phyloP scores from a whole-genome alignment of 23 red algal genomes.

The Gracilariopsis chorda region DNA sequence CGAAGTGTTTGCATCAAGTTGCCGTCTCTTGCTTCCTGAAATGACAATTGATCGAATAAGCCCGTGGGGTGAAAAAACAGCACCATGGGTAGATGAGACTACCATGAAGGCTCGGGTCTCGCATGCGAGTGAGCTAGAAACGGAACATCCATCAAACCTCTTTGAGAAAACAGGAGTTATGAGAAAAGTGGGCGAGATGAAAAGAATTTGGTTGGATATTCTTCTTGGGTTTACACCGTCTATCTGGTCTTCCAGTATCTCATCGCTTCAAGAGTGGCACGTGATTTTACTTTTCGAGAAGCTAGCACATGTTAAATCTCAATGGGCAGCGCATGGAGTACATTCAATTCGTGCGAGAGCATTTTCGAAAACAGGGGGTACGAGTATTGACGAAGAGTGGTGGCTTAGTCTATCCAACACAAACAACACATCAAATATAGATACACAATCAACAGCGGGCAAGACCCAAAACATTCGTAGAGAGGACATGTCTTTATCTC shows the following conservation, averaged over 20 bases:
- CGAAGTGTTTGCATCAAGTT: background rate
- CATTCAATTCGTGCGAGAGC: no score
- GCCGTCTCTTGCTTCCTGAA: conserved; percentile 18
- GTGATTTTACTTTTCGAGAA: background rate
- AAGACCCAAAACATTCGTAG: background rate
- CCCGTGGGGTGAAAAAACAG: conserved; percentile 28
- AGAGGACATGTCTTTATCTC: conserved; percentile 5
- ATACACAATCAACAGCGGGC: background rate
- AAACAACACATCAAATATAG: background rate
- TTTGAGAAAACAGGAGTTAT: conserved; percentile 14
- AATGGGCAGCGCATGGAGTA: background rate
- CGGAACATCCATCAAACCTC: background rate
- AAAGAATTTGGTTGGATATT: conserved; percentile 12
- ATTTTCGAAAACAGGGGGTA: no score
- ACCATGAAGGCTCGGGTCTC: conserved; percentile 45
- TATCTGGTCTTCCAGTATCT: conserved; percentile 24
- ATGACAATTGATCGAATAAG: conserved; percentile 20
- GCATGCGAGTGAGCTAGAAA: conserved; percentile 15
- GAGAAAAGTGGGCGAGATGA: conserved; percentile 9
- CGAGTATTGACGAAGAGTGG: background rate
- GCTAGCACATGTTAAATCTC: background rate
- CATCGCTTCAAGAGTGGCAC: conserved; percentile 17
- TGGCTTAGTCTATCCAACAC: background rate
- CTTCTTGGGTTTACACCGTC: background rate
- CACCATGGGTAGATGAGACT: conserved; percentile 60